Evolutionary conservation across 305 asterid genomes (phyloP), one percentile per base, ranked within the genome.

Genomic region (Fraxinus floribunda): DNA sequence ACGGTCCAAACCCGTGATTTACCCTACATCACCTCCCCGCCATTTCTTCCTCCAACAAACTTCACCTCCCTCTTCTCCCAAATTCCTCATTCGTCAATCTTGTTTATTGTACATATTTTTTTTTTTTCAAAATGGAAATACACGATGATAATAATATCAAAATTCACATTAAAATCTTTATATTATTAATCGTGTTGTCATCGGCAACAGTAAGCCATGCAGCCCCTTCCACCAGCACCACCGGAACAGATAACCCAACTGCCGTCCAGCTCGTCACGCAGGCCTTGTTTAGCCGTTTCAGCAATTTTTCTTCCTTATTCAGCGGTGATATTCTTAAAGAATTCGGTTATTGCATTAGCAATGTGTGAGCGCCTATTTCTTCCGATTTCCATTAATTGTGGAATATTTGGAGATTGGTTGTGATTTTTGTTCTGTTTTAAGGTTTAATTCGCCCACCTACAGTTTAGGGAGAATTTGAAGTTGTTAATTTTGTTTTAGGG

Each of bases 21-120:
- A 5, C 86, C 90, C 96, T 87, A 90, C 77, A 89, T 90, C 90
- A 80, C 38, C 96, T 91, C 94, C 92, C 91, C 94, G 91, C 98
- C 98, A 89, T 93, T 89, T 91, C 95, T 91, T 87, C 91, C 78
- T 71, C 90, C 85, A 39, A 84, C 84, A 89, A 87, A 85, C 84
- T 66, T 9, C 84, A 80, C 87, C 83, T 13, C 84, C 78, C 84
- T 57, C 79, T 75, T 66, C 85, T 64, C 77, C 76, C 76, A 85
- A 78, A 78, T 20, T 78, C 81, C 76, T 81, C 80, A 15, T 18
- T 20, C 20, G 38, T 41, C 35, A n/a, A 24, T 35, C 68, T 68
- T 35, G 41, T 3, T 15, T 41, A 15, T n/a, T 5, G 49, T 62
- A 38, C 34, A 73, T 6, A n/a, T n/a, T 0, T n/a, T 39, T 39